Evolutionary conservation across 352 stramenopile species (phyloP).

Genomic region (Phytophthora megakarya): DNA sequence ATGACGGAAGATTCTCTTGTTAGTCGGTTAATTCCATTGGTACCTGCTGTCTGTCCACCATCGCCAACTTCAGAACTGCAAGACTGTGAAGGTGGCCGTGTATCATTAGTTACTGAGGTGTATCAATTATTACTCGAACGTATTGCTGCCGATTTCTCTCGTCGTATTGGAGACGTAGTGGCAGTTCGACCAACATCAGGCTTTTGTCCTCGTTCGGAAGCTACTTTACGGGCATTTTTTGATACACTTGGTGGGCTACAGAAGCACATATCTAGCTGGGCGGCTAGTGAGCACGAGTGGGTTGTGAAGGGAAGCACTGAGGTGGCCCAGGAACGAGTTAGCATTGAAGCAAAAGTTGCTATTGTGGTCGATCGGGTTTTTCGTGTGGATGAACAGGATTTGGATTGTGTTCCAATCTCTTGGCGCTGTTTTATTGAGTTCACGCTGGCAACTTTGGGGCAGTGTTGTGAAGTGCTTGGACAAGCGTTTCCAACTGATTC

Average conservation of each 20-base stretch:
- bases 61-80: neutral
- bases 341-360: conserved; percentile 22
- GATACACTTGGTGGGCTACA: conserved; percentile 43
- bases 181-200: neutral
- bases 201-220: neutral
- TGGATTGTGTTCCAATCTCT: conserved; percentile 31
- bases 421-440: conserved; percentile 66
- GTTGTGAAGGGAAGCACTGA: neutral
- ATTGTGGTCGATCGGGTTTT: conserved; percentile 44
- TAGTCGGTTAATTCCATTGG: conserved; percentile 19
- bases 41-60: neutral
- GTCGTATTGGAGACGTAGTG: conserved; percentile 12
- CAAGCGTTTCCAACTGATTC: conserved; percentile 33
- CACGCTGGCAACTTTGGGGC: conserved; percentile 20
- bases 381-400: conserved; percentile 36
- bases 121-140: conserved; percentile 29
- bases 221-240: conserved; percentile 21
- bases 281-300: conserved; percentile 37
- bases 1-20: conserved; percentile 72
- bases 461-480: conserved; percentile 43
- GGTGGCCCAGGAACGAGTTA: neutral
- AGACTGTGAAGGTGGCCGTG: neutral
- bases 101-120: conserved; percentile 24
- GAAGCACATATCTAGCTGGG: conserved; percentile 78
- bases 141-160: conserved; percentile 24